Percentiles rank a stretch among this genome's conserved stretches.
These are phyloP conservation scores for Aspergillus ruber DNA, from an alignment of 2,329 filamentous ascomycete species.

Conservation along the genomic window DNA sequence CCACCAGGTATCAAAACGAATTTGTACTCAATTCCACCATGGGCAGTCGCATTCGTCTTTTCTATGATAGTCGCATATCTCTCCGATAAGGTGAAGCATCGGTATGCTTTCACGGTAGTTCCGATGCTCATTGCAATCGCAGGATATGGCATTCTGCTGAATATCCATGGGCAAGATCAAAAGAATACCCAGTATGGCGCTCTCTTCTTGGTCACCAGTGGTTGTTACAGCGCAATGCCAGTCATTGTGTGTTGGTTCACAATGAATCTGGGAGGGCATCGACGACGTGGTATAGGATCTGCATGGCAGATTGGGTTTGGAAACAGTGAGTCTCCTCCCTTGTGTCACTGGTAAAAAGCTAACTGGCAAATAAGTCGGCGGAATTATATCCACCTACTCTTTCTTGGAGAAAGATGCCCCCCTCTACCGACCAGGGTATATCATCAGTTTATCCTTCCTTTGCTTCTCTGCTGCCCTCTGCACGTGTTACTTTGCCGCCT, in stretches of 20 bases:
- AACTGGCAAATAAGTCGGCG: slow-evolving; percentile 52
- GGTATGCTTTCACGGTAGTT: slow-evolving; percentile 65
- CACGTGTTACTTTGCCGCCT: slow-evolving; percentile 29
- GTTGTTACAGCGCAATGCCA: slow-evolving; percentile 82
- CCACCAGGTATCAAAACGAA: slow-evolving; percentile 43
- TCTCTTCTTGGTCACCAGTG: slow-evolving; percentile 74
- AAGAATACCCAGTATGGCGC: slow-evolving; percentile 65
- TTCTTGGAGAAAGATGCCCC: slow-evolving; percentile 64
- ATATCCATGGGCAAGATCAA: slow-evolving; percentile 57
- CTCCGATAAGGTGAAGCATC: slow-evolving; percentile 67
- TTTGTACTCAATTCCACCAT: slow-evolving; percentile 50
- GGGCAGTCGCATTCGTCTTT: slow-evolving; percentile 69
- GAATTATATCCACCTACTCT: slow-evolving; percentile 68
- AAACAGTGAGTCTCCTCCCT: slow-evolving; percentile 44
- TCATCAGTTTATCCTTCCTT: slow-evolving; percentile 69
- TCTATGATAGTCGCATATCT: slow-evolving; percentile 66
- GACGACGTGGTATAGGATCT: slow-evolving; percentile 61
- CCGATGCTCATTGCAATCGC: slow-evolving; percentile 63
- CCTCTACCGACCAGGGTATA: slow-evolving; percentile 64
- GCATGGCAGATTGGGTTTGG: slow-evolving; percentile 75
- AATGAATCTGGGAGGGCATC: slow-evolving; percentile 71
- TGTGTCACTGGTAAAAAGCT: not conserved
- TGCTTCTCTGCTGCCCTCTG: slow-evolving; percentile 56
- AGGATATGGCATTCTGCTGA: slow-evolving; percentile 69
- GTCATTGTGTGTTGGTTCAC: slow-evolving; percentile 78